Percentiles rank a stretch among this genome's conserved stretches.
Evolutionary conservation across 306 rosid species (phyloP).

Genomic region (Urtica urens): DNA sequence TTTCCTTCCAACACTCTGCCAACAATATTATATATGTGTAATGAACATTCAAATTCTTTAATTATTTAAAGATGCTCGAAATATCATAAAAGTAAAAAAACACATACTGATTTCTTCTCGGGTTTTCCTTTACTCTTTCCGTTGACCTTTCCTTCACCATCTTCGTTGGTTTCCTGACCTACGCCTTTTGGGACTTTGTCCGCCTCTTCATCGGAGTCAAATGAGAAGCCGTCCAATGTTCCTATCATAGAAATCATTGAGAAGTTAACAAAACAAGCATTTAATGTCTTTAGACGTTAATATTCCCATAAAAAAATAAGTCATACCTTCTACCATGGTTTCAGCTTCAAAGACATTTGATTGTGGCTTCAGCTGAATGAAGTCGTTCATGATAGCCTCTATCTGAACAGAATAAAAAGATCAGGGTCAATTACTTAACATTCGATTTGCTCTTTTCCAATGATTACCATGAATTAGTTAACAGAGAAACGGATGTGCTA

Average conservation of each 20-base stretch:
- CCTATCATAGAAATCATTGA: conserved; percentile 39
- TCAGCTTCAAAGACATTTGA: conserved; percentile 75
- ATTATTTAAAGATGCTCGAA: conserved; percentile 7
- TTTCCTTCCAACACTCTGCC: conserved; percentile 61
- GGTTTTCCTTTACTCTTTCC: conserved; percentile 46
- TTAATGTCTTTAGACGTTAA: conserved; percentile 1
- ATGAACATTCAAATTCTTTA: background rate
- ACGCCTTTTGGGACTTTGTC: conserved; percentile 45
- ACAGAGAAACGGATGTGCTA: conserved; percentile 2
- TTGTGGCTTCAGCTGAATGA: conserved; percentile 80
- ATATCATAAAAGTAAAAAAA: conserved; percentile 10
- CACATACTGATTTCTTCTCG: conserved; percentile 60
- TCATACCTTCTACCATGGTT: conserved; percentile 93
- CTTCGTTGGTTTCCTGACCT: conserved; percentile 37
- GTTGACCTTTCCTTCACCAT: conserved; percentile 37
- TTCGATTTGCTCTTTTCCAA: conserved; percentile 4
- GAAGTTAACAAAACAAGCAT: conserved; percentile 14
- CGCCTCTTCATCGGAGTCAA: conserved; percentile 88
- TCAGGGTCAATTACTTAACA: background rate
- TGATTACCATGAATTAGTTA: conserved; percentile 6
- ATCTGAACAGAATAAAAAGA: conserved; percentile 42
- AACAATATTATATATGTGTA: conserved; percentile 17
- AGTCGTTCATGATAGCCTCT: conserved; percentile 91
- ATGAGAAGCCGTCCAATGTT: conserved; percentile 85
- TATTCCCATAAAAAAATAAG: conserved; percentile 7